phyloP scores from a whole-genome alignment of 1,284 basidiomycete genomes.

The Rhodotorula sp. region DNA sequence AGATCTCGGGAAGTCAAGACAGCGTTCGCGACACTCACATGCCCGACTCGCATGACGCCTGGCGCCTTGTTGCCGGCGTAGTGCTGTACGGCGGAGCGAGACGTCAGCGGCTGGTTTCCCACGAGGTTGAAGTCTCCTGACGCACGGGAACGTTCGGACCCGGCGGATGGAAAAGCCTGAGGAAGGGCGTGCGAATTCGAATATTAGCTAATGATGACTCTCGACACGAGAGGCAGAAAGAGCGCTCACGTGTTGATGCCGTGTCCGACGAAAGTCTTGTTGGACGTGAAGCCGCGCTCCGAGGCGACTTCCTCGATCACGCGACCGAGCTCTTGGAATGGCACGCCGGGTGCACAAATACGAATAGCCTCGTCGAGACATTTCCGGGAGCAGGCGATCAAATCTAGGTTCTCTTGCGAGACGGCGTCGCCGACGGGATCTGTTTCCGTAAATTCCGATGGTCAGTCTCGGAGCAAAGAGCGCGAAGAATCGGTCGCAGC shows the following conservation, averaged over 20 bases:
- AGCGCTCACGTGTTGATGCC: slow-evolving; percentile 66
- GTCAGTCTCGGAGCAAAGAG: too few species aligned
- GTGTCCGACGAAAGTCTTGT: slow-evolving; percentile 77
- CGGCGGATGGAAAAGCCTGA: slow-evolving; percentile 47
- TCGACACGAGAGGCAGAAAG: too few species aligned
- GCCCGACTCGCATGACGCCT: slow-evolving; percentile 75
- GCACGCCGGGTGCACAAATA: slow-evolving; percentile 43
- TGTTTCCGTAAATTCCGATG: neutral
- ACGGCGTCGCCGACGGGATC: slow-evolving; percentile 33
- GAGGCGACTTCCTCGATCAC: slow-evolving; percentile 74
- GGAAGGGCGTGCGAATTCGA: neutral
- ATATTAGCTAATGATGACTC: too few species aligned
- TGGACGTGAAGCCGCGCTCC: slow-evolving; percentile 74
- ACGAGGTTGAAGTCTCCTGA: slow-evolving; percentile 45
- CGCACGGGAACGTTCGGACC: slow-evolving; percentile 53
- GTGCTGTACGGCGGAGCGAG: slow-evolving; percentile 55
- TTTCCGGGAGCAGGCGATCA: slow-evolving; percentile 77
- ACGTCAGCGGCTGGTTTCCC: too few species aligned
- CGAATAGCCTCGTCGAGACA: slow-evolving; percentile 74
- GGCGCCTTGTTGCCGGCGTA: slow-evolving; percentile 76
- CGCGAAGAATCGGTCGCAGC: too few species aligned
- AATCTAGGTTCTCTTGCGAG: slow-evolving; percentile 63
- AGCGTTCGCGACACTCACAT: slow-evolving; percentile 26
- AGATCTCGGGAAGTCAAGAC: neutral
- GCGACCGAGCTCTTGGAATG: slow-evolving; percentile 55